These are phyloP conservation scores for Globisporangium cystogenes DNA, from an alignment of 352 stramenopile species.

Conservation along the genomic window DNA sequence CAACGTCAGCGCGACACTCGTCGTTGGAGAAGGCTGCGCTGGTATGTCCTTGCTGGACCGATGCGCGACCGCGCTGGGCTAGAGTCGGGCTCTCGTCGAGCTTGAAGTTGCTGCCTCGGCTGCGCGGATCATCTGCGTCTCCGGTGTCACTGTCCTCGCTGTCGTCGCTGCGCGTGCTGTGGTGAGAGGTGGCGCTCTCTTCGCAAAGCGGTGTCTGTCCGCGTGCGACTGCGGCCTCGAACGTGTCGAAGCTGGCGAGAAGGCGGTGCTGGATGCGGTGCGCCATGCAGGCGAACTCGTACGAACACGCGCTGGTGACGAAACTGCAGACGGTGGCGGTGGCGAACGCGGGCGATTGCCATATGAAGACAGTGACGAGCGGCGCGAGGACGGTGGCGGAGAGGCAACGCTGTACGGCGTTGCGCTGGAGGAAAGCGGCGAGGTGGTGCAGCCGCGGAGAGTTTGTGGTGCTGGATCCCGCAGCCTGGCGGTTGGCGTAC, in stretches of 20 bases:
- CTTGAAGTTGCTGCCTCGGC: conserved; percentile 3
- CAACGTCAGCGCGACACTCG: no score
- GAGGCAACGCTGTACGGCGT: no score
- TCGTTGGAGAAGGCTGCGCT: neutral
- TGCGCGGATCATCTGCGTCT: conserved; percentile 2
- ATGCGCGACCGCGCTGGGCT: conserved; percentile 1
- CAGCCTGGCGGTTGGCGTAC: neutral
- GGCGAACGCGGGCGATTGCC: no score
- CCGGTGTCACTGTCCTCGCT: conserved; percentile 1
- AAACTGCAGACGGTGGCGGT: no score
- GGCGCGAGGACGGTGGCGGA: no score
- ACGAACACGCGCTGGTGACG: no score
- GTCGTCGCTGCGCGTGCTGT: conserved; percentile 23
- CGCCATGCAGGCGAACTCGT: no score
- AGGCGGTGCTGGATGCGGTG: no score
- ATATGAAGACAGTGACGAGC: no score
- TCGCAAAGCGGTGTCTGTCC: neutral
- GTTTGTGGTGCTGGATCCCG: no score
- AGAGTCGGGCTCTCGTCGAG: neutral
- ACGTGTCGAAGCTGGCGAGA: no score
- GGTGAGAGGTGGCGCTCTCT: conserved; percentile 24
- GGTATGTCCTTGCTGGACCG: conserved; percentile 6
- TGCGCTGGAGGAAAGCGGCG: no score
- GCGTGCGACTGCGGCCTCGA: neutral
- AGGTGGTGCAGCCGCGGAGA: neutral